These are phyloP conservation scores for Cucurbita ficifolia DNA, from an alignment of 306 rosid genomes.

Conservation along the genomic window DNA sequence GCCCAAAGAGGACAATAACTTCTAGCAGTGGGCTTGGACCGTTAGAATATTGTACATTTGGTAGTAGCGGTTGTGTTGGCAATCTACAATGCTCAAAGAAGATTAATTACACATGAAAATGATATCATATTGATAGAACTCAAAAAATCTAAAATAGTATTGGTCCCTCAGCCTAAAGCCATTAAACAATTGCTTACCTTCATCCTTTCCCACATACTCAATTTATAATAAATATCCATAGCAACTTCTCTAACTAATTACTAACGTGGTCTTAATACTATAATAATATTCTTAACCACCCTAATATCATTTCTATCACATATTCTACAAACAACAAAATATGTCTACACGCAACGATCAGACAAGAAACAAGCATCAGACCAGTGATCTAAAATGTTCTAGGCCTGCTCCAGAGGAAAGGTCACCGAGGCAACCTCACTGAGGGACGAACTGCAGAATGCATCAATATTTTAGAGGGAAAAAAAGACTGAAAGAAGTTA, in stretches of 20 bases:
- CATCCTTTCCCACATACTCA: neutral
- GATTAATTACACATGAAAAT: neutral
- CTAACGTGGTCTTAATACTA: neutral
- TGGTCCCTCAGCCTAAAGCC: neutral
- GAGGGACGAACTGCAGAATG: neutral
- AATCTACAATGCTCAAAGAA: neutral
- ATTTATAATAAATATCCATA: neutral
- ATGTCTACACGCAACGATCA: neutral
- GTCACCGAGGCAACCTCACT: neutral
- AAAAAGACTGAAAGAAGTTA: neutral
- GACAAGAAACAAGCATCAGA: neutral
- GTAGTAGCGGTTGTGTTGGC: neutral
- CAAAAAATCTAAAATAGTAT: neutral
- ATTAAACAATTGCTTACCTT: neutral
- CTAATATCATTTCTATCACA: neutral
- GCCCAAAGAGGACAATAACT: no score
- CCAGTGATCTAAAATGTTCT: neutral
- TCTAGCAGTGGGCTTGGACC: no score
- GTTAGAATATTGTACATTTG: neutral
- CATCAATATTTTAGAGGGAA: neutral
- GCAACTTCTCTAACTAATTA: neutral
- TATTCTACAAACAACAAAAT: neutral
- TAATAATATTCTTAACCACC: neutral
- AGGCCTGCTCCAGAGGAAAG: neutral
- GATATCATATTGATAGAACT: neutral